A percentile compares a stretch with the other conserved stretches of the same genome.
Conservation (phyloP, 202 grass and related monocot genomes). For the Digitaria exilis region DNA sequence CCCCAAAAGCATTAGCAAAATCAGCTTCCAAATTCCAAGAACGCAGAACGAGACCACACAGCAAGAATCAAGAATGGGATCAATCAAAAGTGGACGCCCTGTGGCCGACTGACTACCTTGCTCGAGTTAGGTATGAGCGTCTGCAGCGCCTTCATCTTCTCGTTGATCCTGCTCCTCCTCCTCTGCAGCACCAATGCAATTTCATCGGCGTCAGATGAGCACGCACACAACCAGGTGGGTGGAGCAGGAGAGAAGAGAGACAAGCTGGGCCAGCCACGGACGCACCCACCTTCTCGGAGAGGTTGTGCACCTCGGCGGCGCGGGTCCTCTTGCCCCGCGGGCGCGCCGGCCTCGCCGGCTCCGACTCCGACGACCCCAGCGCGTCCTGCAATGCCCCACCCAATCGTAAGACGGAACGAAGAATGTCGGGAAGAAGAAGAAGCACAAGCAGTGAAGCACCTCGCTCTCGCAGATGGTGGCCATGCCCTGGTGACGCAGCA, state of each 20-base stretch:
- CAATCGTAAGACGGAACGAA: neutral
- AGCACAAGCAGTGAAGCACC: neutral
- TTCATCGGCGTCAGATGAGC: neutral
- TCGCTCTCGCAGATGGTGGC: slow-evolving; percentile 43
- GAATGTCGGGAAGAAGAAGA: neutral
- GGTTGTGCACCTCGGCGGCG: slow-evolving; percentile 92
- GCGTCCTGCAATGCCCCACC: slow-evolving; percentile 45
- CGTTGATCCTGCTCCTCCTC: slow-evolving; percentile 89
- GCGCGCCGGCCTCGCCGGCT: slow-evolving; percentile 48
- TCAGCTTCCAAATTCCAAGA: slow-evolving; percentile 17
- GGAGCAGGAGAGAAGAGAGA: neutral
- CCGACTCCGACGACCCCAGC: slow-evolving; percentile 64
- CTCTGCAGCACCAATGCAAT: slow-evolving; percentile 33
- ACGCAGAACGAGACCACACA: neutral
- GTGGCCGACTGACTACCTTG: slow-evolving; percentile 52
- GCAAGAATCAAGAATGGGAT: neutral
- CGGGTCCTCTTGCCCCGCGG: slow-evolving; percentile 77
- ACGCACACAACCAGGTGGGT: neutral
- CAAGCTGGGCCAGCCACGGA: no score
- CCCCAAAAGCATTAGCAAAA: neutral
- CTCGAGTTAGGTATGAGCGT: slow-evolving; percentile 87
- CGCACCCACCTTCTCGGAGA: slow-evolving; percentile 70
- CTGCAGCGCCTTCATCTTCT: slow-evolving; percentile 98
- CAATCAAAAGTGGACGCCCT: neutral
- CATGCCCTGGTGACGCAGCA: slow-evolving; percentile 45